phyloP scores from a whole-genome alignment of 345 rosid genomes.

The Leavenworthia alabamica region DNA sequence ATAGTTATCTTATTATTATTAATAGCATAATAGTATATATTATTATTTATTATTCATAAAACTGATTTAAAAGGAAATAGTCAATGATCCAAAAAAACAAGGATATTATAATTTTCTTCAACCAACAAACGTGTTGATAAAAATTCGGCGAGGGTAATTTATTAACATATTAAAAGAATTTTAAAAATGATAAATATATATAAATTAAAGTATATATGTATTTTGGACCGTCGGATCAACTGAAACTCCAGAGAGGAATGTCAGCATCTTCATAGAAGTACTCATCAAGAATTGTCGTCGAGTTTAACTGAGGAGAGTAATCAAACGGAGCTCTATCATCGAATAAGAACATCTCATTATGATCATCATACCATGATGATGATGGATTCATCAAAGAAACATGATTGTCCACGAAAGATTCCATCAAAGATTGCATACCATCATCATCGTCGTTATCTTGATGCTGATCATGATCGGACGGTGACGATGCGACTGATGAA shows the following conservation, averaged over 20 bases:
- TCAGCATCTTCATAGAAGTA: slow-evolving; percentile 60
- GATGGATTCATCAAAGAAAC: slow-evolving; percentile 33
- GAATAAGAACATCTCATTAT: slow-evolving; percentile 36
- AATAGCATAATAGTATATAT: background rate
- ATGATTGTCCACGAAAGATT: slow-evolving; percentile 26
- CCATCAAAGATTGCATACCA: slow-evolving; percentile 33
- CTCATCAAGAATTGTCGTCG: slow-evolving; percentile 32
- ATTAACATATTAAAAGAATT: slow-evolving; percentile 19
- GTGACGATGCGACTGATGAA: slow-evolving; percentile 30
- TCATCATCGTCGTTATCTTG: too few species aligned
- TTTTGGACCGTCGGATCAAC: slow-evolving; percentile 32
- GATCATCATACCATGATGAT: slow-evolving; percentile 36
- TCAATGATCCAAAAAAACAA: slow-evolving; percentile 18
- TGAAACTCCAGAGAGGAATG: slow-evolving; percentile 78
- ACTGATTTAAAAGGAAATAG: background rate
- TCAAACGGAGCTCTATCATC: slow-evolving; percentile 35
- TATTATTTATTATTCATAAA: background rate
- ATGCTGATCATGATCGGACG: slow-evolving; percentile 25
- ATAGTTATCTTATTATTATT: background rate
- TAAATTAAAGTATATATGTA: background rate
- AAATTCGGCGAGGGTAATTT: background rate
- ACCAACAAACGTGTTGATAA: slow-evolving; percentile 10
- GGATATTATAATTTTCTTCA: too few species aligned
- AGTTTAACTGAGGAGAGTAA: too few species aligned
- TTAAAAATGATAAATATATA: slow-evolving; percentile 11